A percentile compares a stretch with the other conserved stretches of the same genome.
Conservation (phyloP, 176 grass and related monocot genomes). For the Aegilops tauschii region DNA sequence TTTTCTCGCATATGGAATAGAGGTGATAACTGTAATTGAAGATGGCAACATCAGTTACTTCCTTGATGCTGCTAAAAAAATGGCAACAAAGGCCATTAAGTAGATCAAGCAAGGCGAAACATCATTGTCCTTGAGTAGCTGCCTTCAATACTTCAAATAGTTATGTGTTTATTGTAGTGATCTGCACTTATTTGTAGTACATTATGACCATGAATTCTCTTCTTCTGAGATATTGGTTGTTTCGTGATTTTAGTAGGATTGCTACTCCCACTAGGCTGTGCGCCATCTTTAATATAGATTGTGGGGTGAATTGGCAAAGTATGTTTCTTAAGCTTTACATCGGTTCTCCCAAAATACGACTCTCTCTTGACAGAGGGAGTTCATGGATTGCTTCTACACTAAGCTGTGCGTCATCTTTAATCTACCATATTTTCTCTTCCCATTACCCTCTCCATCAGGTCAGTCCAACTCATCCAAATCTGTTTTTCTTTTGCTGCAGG, state of each 20-base stretch:
- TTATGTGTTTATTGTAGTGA: background rate
- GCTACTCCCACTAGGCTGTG: too few species aligned
- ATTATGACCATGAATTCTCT: background rate
- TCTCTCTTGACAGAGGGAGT: too few species aligned
- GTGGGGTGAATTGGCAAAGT: too few species aligned
- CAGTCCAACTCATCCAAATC: too few species aligned
- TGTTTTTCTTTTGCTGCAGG: too few species aligned
- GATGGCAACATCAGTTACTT: background rate
- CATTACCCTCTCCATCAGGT: too few species aligned
- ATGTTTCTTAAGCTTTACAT: too few species aligned
- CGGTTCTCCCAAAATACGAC: too few species aligned
- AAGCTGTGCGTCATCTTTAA: too few species aligned
- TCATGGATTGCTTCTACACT: too few species aligned
- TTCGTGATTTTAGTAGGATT: background rate
- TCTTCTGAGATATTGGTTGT: background rate
- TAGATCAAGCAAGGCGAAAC: conserved; percentile 24
- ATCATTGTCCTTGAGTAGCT: background rate
- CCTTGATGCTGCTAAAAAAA: conserved; percentile 1
- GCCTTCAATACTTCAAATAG: background rate
- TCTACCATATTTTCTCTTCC: too few species aligned
- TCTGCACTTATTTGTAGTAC: background rate
- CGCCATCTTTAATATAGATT: too few species aligned
- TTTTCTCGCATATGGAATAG: background rate
- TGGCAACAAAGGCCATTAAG: background rate
- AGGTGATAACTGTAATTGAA: conserved; percentile 12